Conservation (phyloP, 208 protist genomes). For the Trypanosomatidae sp. region DNA sequence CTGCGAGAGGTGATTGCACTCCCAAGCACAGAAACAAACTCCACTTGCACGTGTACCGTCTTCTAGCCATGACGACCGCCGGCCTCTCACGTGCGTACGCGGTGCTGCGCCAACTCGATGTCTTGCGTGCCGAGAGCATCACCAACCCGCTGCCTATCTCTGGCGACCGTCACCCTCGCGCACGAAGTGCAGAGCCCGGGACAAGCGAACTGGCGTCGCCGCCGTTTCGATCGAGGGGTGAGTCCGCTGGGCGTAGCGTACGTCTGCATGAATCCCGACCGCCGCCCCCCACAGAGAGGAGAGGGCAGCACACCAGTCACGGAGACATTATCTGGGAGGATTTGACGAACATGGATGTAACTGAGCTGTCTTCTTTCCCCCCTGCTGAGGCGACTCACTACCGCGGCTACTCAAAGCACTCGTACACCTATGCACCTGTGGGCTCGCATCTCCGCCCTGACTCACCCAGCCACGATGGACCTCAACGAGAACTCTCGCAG, state of each 20-base stretch:
- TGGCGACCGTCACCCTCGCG: background rate
- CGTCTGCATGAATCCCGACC: background rate
- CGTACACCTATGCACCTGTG: background rate
- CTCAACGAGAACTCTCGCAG: background rate
- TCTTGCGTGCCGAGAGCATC: constrained; percentile 51
- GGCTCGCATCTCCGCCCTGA: background rate
- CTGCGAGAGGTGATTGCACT: background rate
- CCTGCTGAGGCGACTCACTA: background rate
- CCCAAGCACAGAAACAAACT: background rate
- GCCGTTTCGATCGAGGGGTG: background rate
- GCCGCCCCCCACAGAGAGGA: background rate
- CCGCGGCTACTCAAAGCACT: background rate
- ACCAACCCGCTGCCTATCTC: constrained; percentile 27
- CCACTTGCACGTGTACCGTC: background rate
- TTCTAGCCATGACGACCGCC: constrained; percentile 22
- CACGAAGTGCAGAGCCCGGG: background rate
- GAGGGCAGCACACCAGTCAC: background rate
- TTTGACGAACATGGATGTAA: background rate
- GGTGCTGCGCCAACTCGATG: constrained; percentile 59
- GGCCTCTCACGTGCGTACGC: constrained; percentile 69
- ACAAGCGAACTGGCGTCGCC: background rate
- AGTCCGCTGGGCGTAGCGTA: background rate
- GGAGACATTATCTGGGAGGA: background rate
- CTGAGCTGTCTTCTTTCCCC: background rate
- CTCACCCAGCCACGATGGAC: background rate